These are phyloP conservation scores for Pyrenochaeta sp. DNA, from an alignment of 2,329 filamentous ascomycete species.

Conservation along the genomic window DNA sequence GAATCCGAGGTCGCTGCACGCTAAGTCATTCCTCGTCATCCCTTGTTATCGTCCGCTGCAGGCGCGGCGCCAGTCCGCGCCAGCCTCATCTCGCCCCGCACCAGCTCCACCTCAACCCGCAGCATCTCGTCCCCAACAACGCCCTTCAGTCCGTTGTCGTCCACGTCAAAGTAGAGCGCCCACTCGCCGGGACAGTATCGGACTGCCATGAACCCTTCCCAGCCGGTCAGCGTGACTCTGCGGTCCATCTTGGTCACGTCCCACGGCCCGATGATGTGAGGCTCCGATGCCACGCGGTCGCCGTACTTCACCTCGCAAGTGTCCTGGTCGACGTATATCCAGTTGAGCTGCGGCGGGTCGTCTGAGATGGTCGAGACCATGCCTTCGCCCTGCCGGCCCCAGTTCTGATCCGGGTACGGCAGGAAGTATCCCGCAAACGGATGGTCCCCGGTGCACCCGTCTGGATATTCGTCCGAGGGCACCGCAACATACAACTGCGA, in stretches of 20 bases:
- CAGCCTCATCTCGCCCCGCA: constrained; percentile 21
- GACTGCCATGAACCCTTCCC: constrained; percentile 41
- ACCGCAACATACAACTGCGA: constrained; percentile 24
- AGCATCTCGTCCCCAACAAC: constrained; percentile 14
- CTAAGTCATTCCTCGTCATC: not conserved
- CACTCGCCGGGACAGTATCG: constrained; percentile 30
- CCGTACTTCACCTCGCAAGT: constrained; percentile 40
- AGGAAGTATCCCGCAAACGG: constrained; percentile 65
- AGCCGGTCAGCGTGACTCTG: constrained; percentile 32
- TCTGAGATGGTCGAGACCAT: constrained; percentile 61
- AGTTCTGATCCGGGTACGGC: constrained; percentile 60
- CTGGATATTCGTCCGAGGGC: constrained; percentile 22
- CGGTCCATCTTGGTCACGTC: constrained; percentile 33
- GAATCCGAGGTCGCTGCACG: too few species aligned
- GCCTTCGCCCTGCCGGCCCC: constrained; percentile 50
- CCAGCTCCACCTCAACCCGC: constrained; percentile 21
- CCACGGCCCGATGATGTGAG: constrained; percentile 33
- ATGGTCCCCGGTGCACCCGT: constrained; percentile 50
- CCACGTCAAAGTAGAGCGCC: constrained; percentile 54
- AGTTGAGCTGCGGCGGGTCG: constrained; percentile 45
- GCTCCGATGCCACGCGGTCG: constrained; percentile 27
- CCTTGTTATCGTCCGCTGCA: too few species aligned
- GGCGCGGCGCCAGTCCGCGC: too few species aligned
- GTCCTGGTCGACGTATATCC: constrained; percentile 37
- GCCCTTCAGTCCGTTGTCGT: constrained; percentile 40